Conservation (phyloP, 371 early-diverging fungal species). For the Mucor mucedo region DNA sequence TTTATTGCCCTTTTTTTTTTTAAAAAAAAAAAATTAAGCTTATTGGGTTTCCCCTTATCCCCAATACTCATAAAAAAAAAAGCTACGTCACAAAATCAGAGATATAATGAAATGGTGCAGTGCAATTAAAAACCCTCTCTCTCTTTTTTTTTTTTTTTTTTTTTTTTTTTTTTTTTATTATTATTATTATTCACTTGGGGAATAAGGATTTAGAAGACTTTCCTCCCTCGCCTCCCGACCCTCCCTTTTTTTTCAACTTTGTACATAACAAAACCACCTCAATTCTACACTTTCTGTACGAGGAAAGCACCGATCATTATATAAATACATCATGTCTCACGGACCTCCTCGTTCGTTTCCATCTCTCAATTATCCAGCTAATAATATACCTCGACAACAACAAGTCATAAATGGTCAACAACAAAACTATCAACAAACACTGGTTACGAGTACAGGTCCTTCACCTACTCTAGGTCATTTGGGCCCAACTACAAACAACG, state of each 20-base stretch:
- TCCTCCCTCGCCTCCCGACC: too few species aligned
- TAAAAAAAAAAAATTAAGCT: too few species aligned
- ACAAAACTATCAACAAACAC: conserved; percentile 11
- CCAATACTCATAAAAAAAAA: too few species aligned
- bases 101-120: too few species aligned
- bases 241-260: background rate
- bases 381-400: conserved; percentile 13
- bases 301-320: background rate
- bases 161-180: too few species aligned
- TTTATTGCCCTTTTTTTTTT: background rate
- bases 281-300: background rate
- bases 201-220: too few species aligned
- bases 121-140: too few species aligned
- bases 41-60: background rate
- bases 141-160: too few species aligned
- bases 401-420: conserved; percentile 5
- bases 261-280: background rate
- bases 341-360: conserved; percentile 24
- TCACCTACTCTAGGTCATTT: conserved; percentile 10
- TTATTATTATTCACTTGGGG: too few species aligned
- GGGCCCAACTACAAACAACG: background rate
- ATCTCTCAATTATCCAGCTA: conserved; percentile 13
- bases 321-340: conserved; percentile 25
- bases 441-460: conserved; percentile 6
- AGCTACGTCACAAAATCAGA: too few species aligned